A percentile compares a stretch with the other conserved stretches of the same genome.
phyloP scores from a whole-genome alignment of 1,284 basidiomycete genomes.

The Salmacisia buchloeana region DNA sequence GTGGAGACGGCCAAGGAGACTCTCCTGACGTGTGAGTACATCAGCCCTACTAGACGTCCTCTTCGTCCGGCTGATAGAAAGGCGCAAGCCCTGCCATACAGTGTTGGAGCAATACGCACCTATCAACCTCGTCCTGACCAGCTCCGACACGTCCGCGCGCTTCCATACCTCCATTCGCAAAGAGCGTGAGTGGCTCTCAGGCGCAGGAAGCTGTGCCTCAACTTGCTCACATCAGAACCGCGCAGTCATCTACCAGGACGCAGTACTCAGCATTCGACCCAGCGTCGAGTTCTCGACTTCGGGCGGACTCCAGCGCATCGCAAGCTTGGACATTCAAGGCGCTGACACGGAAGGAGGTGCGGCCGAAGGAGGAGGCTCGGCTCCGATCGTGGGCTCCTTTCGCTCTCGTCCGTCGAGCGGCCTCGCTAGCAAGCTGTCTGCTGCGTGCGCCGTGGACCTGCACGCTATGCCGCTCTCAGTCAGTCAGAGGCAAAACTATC shows the following conservation, averaged over 20 bases:
- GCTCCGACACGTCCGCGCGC: neutral
- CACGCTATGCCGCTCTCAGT: neutral
- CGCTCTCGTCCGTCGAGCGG: neutral
- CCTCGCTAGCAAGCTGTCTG: neutral
- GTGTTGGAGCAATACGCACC: constrained; percentile 4
- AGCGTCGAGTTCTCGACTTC: neutral
- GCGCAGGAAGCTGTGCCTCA: neutral
- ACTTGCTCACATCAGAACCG: neutral
- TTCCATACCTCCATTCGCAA: neutral
- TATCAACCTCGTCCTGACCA: neutral
- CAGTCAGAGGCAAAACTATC: neutral
- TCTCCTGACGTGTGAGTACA: neutral
- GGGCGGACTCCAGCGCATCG: neutral
- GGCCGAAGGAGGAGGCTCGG: no score
- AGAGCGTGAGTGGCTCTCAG: neutral
- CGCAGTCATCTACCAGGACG: neutral
- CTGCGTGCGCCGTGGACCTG: neutral
- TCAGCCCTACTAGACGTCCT: neutral
- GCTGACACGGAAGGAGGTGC: neutral
- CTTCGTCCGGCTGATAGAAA: neutral
- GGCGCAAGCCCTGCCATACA: neutral
- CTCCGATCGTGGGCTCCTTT: no score
- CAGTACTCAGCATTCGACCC: neutral
- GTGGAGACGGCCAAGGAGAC: neutral
- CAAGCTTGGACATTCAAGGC: neutral